A percentile compares a stretch with the other conserved stretches of the same genome.
These are phyloP conservation scores for Cinnamomum chago DNA, from an alignment of 164 flowering plant genomes.

Conservation along the genomic window DNA sequence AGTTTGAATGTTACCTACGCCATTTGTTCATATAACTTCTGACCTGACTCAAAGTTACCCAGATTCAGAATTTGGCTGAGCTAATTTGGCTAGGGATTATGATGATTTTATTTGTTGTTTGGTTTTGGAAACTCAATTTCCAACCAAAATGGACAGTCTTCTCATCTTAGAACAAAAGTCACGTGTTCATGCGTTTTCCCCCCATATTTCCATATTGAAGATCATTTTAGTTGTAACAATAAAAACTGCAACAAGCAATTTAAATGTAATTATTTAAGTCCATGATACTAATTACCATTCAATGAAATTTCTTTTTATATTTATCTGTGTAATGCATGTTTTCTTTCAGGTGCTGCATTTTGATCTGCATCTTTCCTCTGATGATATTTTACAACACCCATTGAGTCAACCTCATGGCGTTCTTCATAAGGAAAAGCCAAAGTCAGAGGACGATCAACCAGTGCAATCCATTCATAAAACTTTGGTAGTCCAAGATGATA, in stretches of 20 bases:
- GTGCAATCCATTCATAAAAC: constrained; percentile 15
- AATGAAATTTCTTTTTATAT: too few relatives aligned
- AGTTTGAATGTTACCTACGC: not conserved
- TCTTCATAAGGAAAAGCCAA: constrained; percentile 18
- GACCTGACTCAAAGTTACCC: not conserved
- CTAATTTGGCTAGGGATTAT: not conserved
- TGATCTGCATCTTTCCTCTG: constrained; percentile 53
- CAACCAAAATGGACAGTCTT: not conserved
- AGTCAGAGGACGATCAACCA: constrained; percentile 4
- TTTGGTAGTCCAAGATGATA: constrained; percentile 10
- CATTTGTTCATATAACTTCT: not conserved
- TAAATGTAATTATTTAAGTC: not conserved
- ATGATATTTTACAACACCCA: constrained; percentile 26
- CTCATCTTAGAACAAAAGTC: not conserved
- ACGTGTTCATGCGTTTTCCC: not conserved
- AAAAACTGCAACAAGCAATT: not conserved
- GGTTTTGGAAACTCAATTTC: not conserved
- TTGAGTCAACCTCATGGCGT: constrained; percentile 15
- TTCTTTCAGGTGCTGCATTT: constrained; percentile 42
- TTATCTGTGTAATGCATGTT: not conserved
- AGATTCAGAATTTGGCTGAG: not conserved
- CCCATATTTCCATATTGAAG: not conserved
- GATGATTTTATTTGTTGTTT: not conserved
- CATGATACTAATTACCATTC: not conserved
- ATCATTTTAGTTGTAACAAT: not conserved